A percentile compares a stretch with the other conserved stretches of the same genome.
Evolutionary conservation across 352 stramenopile species (phyloP).

Genomic region (Phytophthora nicotianae): DNA sequence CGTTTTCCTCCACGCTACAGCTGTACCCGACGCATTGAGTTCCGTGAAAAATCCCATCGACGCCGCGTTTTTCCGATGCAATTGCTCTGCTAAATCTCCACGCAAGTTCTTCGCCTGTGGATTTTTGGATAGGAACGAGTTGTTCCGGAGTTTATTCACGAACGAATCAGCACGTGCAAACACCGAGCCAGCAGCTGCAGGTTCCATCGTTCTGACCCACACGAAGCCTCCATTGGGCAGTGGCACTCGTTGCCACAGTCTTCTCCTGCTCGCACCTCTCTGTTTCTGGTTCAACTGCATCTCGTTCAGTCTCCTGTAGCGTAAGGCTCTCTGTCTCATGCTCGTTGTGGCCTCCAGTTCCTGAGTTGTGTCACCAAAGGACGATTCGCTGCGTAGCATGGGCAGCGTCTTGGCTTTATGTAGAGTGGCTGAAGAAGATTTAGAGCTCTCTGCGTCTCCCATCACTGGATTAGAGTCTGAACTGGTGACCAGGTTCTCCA

Average conservation of each 20-base stretch:
- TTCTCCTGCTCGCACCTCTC: conserved; percentile 49
- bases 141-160: conserved; percentile 59
- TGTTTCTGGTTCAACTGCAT: conserved; percentile 77
- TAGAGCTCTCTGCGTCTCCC: conserved; percentile 10
- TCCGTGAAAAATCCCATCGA: conserved; percentile 77
- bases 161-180: conserved; percentile 50
- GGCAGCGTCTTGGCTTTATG: conserved; percentile 39
- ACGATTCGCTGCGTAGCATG: conserved; percentile 31
- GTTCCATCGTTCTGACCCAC: conserved; percentile 59
- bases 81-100: conserved; percentile 58
- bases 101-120: conserved; percentile 45
- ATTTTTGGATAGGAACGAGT: conserved; percentile 63
- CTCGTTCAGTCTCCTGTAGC: conserved; percentile 66
- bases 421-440: conserved; percentile 22
- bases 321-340: conserved; percentile 57
- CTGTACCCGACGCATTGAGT: conserved; percentile 50
- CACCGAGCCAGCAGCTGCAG: conserved; percentile 14
- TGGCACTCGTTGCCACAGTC: conserved; percentile 68
- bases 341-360: conserved; percentile 42
- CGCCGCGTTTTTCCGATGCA: conserved; percentile 78
- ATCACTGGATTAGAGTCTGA: conserved; percentile 15
- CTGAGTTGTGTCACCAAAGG: conserved; percentile 19
- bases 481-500: conserved; percentile 28
- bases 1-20: conserved; percentile 55
- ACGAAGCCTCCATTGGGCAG: conserved; percentile 64